Evolutionary conservation across 2,329 filamentous ascomycete genomes (phyloP).

Genomic region (Apiospora marii): DNA sequence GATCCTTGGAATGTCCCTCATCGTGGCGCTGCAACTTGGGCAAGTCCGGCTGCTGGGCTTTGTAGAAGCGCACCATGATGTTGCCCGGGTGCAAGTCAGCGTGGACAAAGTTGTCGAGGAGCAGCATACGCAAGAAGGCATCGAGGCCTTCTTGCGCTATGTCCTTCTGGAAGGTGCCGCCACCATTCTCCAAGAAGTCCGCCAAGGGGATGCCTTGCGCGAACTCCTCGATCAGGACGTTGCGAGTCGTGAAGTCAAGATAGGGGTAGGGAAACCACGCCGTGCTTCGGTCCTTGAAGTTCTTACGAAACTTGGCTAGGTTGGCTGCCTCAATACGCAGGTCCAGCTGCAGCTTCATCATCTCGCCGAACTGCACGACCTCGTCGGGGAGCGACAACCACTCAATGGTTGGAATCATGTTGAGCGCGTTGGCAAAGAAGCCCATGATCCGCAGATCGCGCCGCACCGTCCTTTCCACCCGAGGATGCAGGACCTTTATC

Average conservation of each 20-base stretch:
- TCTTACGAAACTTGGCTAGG: constrained; percentile 83
- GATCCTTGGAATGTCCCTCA: constrained; percentile 32
- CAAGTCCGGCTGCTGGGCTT: constrained; percentile 76
- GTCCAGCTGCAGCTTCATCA: constrained; percentile 98
- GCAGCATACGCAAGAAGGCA: constrained; percentile 93
- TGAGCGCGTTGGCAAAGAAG: constrained; percentile 86
- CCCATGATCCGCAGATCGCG: constrained; percentile 93
- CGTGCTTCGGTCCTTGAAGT: constrained; percentile 88
- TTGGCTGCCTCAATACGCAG: constrained; percentile 95
- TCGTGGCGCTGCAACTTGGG: constrained; percentile 52
- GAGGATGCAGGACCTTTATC: constrained; percentile 93
- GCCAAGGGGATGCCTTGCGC: constrained; percentile 92
- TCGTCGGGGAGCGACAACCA: constrained; percentile 97
- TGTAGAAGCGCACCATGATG: constrained; percentile 99
- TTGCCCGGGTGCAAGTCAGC: constrained; percentile 97
- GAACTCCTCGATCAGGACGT: constrained; percentile 94
- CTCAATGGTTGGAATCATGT: constrained; percentile 90
- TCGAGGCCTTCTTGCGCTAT: constrained; percentile 95
- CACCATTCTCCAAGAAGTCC: constrained; percentile 89
- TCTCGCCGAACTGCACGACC: constrained; percentile 91
- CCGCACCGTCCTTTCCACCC: constrained; percentile 88
- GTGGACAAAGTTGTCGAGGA: constrained; percentile 97
- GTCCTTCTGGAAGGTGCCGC: constrained; percentile 90
- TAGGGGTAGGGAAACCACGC: constrained; percentile 99
- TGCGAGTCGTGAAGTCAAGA: constrained; percentile 87